phyloP scores from a whole-genome alignment of 2,329 filamentous ascomycete species.

The Talaromyces piceae region DNA sequence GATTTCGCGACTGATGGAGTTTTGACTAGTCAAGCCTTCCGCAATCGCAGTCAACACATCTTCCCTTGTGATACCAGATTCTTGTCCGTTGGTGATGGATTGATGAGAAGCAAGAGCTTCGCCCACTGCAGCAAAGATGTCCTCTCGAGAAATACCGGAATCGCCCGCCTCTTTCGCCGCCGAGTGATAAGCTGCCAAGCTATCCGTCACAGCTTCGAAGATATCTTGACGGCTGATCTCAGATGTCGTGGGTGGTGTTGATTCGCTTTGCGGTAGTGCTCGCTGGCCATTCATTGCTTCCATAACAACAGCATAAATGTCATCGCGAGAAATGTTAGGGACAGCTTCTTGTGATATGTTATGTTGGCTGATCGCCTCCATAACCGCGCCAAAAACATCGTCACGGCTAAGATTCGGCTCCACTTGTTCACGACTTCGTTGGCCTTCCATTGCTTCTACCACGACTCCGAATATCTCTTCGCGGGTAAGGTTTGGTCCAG shows the following conservation, averaged over 20 bases:
- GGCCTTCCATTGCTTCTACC: constrained; percentile 16
- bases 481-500: too few species aligned
- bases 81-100: constrained; percentile 22
- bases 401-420: constrained; percentile 18
- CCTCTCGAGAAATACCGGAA: constrained; percentile 39
- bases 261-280: constrained; percentile 24
- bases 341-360: not conserved
- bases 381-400: constrained; percentile 11
- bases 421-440: constrained; percentile 30
- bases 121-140: constrained; percentile 15
- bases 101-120: constrained; percentile 28
- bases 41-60: constrained; percentile 52
- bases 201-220: constrained; percentile 53
- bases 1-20: constrained; percentile 51
- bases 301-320: constrained; percentile 52
- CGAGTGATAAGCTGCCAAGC: constrained; percentile 42
- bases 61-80: constrained; percentile 45
- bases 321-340: constrained; percentile 43
- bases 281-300: constrained; percentile 47
- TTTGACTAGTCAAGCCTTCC: constrained; percentile 48
- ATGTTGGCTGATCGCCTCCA: constrained; percentile 16
- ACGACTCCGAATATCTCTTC: constrained; percentile 54
- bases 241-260: constrained; percentile 31
- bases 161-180: constrained; percentile 50
- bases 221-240: constrained; percentile 49